Evolutionary conservation across 345 rosid genomes (phyloP).

Genomic region (Salix exigua): DNA sequence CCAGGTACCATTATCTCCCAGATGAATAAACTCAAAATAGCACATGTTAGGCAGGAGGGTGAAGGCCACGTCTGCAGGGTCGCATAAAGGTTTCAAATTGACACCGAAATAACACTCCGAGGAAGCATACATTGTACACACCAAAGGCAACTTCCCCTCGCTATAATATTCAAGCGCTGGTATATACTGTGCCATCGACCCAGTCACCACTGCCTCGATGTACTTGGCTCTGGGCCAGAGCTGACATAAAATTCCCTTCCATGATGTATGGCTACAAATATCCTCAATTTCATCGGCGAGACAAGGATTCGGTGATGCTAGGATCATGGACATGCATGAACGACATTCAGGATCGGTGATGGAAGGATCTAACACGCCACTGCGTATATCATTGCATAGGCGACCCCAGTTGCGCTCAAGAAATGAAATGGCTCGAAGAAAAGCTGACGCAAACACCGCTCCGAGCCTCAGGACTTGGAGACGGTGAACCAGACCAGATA

Average conservation of each 20-base stretch:
- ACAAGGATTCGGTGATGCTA: conserved; percentile 34
- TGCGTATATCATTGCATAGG: conserved; percentile 47
- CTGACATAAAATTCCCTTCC: conserved; percentile 58
- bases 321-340: conserved; percentile 32
- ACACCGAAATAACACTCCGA: conserved; percentile 70
- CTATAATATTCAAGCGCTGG: conserved; percentile 55
- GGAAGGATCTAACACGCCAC: conserved; percentile 33
- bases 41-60: conserved; percentile 67
- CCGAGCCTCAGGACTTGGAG: conserved; percentile 54
- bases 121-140: conserved; percentile 67
- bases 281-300: conserved; percentile 53
- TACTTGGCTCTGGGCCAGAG: conserved; percentile 68
- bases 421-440: conserved; percentile 55
- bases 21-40: conserved; percentile 55
- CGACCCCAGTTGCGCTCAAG: conserved; percentile 57
- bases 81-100: conserved; percentile 55
- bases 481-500: conserved; percentile 52
- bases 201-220: conserved; percentile 67
- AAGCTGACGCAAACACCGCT: conserved; percentile 61
- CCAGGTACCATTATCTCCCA: conserved; percentile 49
- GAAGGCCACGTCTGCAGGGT: conserved; percentile 52
- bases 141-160: conserved; percentile 52
- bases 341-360: conserved; percentile 52
- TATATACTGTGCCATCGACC: conserved; percentile 68
- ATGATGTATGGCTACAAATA: conserved; percentile 43